Base-by-base conservation (phyloP, 768 basidiomycete genomes). In the Royoungia palumana region DNA sequence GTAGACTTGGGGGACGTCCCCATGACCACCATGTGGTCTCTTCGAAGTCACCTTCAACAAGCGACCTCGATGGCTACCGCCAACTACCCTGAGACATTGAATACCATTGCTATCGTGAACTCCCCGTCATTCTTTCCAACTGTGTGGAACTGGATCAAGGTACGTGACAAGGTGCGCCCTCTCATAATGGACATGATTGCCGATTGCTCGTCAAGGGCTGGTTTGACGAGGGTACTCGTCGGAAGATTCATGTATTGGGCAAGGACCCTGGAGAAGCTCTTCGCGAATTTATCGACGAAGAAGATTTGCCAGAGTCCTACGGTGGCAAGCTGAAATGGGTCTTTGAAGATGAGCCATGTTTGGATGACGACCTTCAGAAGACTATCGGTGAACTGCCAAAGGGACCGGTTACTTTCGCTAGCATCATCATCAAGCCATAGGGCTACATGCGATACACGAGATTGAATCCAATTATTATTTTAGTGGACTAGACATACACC, bases 121-220 rank as follows among this genome's bases (percentile, higher is more conserved):
- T 82, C 88, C 0, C 90, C 91, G 0, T 72, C 80, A 0, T 93
- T 90, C 73, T 93, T 93, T 66, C 79, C 85, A 3, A 87, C 83
- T 2, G 72, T 92, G 10, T 93, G 89, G 89, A 76, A 75, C 27
- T 92, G 89, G 89, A 75, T 92, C 62, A 89, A 87, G 73, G 85
- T 82, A 49, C 35, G 69, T 50, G 17, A 12, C 8, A 6, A 35
- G 34, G 25, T 8, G 28, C 19, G 4, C 5, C 1, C 12, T 7
- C 10, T 9, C 12, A 30, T 17, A 4, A 19, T 11, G 19, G 30
- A 12, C 27, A 10, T 34, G 36, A 39, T 17, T 39, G 21, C 28
- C 24, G 17, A 21, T 9, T 38, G 17, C 28, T 12, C 11, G 35
- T 25, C 7, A 56, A 86, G 80, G 78, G 75, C 22, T 89, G 85